phyloP scores from a whole-genome alignment of 768 basidiomycete species.

The Boletus vinaceobasis region DNA sequence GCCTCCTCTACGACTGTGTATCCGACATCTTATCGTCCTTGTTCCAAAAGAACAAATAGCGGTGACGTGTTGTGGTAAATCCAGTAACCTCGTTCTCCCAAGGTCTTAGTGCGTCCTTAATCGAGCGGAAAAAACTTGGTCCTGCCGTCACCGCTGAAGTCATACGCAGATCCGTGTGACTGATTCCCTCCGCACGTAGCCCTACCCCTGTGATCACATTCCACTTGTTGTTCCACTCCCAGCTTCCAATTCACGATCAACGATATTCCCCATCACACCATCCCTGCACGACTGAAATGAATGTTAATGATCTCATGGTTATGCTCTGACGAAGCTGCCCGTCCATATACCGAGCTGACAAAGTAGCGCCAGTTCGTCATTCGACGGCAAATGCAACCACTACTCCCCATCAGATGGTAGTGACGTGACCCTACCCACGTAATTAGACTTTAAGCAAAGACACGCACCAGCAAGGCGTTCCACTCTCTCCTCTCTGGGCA shows the following conservation, averaged over 20 bases:
- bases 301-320: slow-evolving; percentile 11
- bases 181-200: slow-evolving; percentile 8
- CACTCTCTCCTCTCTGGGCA: slow-evolving; percentile 16
- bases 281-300: slow-evolving; percentile 13
- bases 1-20: slow-evolving; percentile 13
- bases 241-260: slow-evolving; percentile 24
- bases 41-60: neutral
- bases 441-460: slow-evolving; percentile 38
- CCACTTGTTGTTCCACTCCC: slow-evolving; percentile 9
- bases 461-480: slow-evolving; percentile 28
- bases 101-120: slow-evolving; percentile 25
- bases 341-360: slow-evolving; percentile 12
- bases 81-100: slow-evolving; percentile 14
- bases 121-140: slow-evolving; percentile 12
- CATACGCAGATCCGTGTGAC: slow-evolving; percentile 33
- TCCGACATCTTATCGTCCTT: slow-evolving; percentile 17
- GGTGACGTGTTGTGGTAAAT: neutral
- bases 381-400: slow-evolving; percentile 12
- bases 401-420: slow-evolving; percentile 24
- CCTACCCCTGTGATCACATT: slow-evolving; percentile 21
- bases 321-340: slow-evolving; percentile 10
- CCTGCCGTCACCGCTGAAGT: slow-evolving; percentile 28
- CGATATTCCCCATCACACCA: slow-evolving; percentile 17
- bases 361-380: slow-evolving; percentile 11
- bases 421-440: slow-evolving; percentile 33